phyloP scores from a whole-genome alignment of 306 rosid genomes.

The Quercus aquifolioides region DNA sequence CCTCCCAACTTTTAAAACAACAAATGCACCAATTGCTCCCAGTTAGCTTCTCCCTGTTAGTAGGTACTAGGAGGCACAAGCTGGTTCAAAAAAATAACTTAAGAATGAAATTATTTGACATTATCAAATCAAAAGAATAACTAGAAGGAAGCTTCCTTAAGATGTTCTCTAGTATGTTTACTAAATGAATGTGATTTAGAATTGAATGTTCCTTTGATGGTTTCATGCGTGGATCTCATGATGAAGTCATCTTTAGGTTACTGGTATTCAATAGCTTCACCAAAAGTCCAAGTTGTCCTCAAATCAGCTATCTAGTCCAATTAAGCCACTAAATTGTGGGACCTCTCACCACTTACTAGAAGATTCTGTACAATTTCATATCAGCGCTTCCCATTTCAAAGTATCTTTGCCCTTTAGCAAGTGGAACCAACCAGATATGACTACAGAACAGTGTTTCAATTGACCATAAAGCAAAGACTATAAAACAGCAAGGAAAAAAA shows the following conservation, averaged over 20 bases:
- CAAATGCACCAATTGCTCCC: background rate
- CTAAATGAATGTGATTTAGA: background rate
- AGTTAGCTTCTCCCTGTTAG: too few species aligned
- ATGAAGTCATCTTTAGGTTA: slow-evolving; percentile 15
- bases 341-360: slow-evolving; percentile 35
- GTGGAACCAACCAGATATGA: slow-evolving; percentile 41
- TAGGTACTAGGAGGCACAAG: too few species aligned
- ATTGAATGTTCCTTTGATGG: background rate
- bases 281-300: slow-evolving; percentile 30
- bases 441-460: slow-evolving; percentile 36
- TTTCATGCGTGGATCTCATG: background rate
- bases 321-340: slow-evolving; percentile 41
- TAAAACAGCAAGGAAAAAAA: slow-evolving; percentile 20
- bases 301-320: slow-evolving; percentile 31
- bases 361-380: slow-evolving; percentile 40
- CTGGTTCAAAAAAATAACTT: too few species aligned
- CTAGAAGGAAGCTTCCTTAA: too few species aligned
- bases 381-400: slow-evolving; percentile 32
- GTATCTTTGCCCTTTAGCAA: slow-evolving; percentile 35
- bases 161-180: background rate
- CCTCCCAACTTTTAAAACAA: background rate
- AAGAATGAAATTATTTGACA: background rate
- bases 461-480: slow-evolving; percentile 27
- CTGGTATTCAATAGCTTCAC: slow-evolving; percentile 15
- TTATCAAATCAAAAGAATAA: background rate